Conservation (phyloP, 2,329 filamentous ascomycete species). For the Cryphonectria parasitica region DNA sequence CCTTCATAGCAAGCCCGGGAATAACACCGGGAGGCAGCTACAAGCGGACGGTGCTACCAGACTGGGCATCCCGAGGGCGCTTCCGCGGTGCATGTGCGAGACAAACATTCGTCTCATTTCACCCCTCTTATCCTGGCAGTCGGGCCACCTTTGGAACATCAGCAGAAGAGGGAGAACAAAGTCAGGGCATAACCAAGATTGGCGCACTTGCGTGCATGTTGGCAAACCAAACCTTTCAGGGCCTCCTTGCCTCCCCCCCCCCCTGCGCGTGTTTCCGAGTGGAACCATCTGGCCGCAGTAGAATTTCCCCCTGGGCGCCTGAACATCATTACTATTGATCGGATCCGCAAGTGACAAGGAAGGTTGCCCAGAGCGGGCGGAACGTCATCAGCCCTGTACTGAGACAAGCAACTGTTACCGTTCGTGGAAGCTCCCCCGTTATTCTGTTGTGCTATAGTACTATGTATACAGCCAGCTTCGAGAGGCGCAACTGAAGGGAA, state of each 20-base stretch:
- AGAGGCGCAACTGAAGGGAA: too few relatives aligned
- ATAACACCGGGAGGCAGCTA: background rate
- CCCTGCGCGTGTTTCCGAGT: slow-evolving; percentile 8
- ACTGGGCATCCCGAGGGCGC: slow-evolving; percentile 9
- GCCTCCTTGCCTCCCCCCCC: background rate
- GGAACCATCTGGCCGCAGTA: background rate
- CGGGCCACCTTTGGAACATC: slow-evolving; percentile 18
- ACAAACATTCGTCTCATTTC: slow-evolving; percentile 17
- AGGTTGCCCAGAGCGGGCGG: background rate
- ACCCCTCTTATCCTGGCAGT: slow-evolving; percentile 2
- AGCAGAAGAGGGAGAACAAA: background rate
- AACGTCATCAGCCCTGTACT: slow-evolving; percentile 1
- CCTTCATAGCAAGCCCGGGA: background rate
- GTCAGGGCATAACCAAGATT: background rate
- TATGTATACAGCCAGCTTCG: background rate
- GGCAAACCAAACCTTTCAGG: background rate
- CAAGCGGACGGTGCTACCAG: slow-evolving; percentile 3
- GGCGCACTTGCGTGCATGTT: background rate
- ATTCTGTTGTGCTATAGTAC: background rate
- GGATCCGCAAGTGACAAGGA: background rate
- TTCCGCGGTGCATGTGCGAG: slow-evolving; percentile 5
- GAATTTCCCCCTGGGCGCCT: background rate
- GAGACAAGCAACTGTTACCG: slow-evolving; percentile 7
- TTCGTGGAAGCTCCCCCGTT: background rate
- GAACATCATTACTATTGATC: background rate